A percentile compares a stretch with the other conserved stretches of the same genome.
phyloP scores from a whole-genome alignment of 2,329 filamentous ascomycete genomes.

The Fusarium verrucosum region DNA sequence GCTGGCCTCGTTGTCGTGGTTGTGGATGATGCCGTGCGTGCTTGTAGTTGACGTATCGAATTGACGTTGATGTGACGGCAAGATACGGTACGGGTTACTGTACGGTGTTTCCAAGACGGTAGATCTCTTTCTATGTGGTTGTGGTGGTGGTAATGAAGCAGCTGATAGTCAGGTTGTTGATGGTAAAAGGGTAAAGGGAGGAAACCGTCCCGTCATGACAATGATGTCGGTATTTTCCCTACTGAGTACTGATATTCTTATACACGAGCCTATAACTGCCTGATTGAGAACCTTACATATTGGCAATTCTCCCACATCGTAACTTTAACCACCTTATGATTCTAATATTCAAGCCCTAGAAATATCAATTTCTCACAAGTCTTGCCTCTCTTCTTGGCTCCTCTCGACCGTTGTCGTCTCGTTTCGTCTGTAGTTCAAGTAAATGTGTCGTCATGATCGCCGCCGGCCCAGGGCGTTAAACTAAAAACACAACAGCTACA shows the following conservation, averaged over 20 bases:
- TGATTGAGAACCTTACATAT: neutral
- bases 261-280: slow-evolving; percentile 24
- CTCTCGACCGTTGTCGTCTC: slow-evolving; percentile 1
- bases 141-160: slow-evolving; percentile 13
- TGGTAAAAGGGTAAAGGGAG: neutral
- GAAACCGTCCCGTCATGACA: slow-evolving; percentile 3
- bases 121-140: neutral
- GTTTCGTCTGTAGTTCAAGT: slow-evolving; percentile 11
- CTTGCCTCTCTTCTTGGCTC: neutral
- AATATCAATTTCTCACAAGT: neutral
- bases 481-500: slow-evolving; percentile 20
- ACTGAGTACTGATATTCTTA: slow-evolving; percentile 25
- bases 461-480: slow-evolving; percentile 7
- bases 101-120: neutral
- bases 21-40: slow-evolving; percentile 22
- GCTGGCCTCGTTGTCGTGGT: neutral
- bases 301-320: neutral
- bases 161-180: slow-evolving; percentile 36
- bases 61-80: slow-evolving; percentile 32
- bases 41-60: slow-evolving; percentile 24
- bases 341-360: neutral
- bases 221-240: slow-evolving; percentile 4
- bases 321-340: neutral
- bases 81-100: slow-evolving; percentile 9
- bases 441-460: slow-evolving; percentile 43